Conservation (phyloP, 2,329 filamentous ascomycete genomes). For the Endoconidiophora laricicola region DNA sequence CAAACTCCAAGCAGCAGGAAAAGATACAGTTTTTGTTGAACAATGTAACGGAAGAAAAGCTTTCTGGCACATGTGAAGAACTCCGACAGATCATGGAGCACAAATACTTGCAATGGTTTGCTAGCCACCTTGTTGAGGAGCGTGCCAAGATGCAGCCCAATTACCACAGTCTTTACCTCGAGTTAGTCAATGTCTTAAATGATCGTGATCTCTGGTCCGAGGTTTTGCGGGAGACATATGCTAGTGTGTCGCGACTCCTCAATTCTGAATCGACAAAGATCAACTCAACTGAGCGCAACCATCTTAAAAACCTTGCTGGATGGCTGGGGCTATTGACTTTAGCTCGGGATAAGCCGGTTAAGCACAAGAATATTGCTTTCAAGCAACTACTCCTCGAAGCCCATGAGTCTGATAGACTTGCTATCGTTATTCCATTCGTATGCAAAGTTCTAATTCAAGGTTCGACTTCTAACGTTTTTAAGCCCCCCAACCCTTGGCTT, state of each 20-base stretch:
- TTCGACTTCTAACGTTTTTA: slow-evolving; percentile 71
- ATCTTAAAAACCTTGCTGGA: slow-evolving; percentile 81
- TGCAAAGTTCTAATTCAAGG: slow-evolving; percentile 89
- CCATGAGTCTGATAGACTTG: slow-evolving; percentile 76
- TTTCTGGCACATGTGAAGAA: slow-evolving; percentile 69
- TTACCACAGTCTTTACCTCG: slow-evolving; percentile 83
- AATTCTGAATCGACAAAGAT: slow-evolving; percentile 80
- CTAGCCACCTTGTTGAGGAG: slow-evolving; percentile 83
- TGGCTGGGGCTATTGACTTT: slow-evolving; percentile 92
- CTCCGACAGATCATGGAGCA: slow-evolving; percentile 63
- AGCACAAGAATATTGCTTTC: slow-evolving; percentile 92
- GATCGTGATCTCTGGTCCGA: slow-evolving; percentile 69
- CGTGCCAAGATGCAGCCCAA: slow-evolving; percentile 96
- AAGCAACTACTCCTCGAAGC: slow-evolving; percentile 89
- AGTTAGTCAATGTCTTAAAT: slow-evolving; percentile 69
- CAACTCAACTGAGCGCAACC: slow-evolving; percentile 66
- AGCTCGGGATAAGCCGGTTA: slow-evolving; percentile 85
- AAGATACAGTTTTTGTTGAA: slow-evolving; percentile 93
- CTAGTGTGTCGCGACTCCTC: slow-evolving; percentile 69
- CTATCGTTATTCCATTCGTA: slow-evolving; percentile 90
- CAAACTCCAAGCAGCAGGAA: slow-evolving; percentile 70
- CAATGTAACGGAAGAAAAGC: slow-evolving; percentile 82
- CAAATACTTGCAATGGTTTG: slow-evolving; percentile 90
- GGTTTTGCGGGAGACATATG: slow-evolving; percentile 83
- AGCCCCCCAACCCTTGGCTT: slow-evolving; percentile 89